Conservation (phyloP, 2,329 filamentous ascomycete genomes). For the Graphiopsis chlorocephala region DNA sequence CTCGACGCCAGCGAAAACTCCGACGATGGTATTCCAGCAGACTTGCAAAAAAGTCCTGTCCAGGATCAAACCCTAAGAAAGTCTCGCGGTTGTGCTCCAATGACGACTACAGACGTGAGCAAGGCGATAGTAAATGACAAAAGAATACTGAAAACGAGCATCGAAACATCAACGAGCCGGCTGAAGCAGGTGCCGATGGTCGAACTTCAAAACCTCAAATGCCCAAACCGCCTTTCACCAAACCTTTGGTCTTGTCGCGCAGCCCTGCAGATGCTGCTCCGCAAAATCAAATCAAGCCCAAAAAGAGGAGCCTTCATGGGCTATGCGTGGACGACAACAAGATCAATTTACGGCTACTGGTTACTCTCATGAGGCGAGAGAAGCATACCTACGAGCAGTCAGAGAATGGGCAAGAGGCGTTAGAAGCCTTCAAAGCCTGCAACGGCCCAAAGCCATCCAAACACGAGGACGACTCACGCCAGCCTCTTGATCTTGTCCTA, state of each 20-base stretch:
- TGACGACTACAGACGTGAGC: not conserved
- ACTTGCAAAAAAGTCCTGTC: not conserved
- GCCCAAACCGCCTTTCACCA: not conserved
- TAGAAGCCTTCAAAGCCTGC: constrained; percentile 25
- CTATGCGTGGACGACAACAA: constrained; percentile 36
- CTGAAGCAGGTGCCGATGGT: not conserved
- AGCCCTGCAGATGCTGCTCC: not conserved
- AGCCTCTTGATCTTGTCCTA: constrained; percentile 18
- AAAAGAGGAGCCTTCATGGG: constrained; percentile 13
- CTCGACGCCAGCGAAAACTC: constrained; percentile 15
- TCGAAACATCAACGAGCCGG: not conserved
- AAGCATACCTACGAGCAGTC: constrained; percentile 18
- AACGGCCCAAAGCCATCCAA: not conserved
- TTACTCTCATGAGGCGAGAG: constrained; percentile 24
- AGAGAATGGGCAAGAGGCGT: constrained; percentile 22
- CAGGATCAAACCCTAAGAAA: not conserved
- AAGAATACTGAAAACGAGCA: not conserved
- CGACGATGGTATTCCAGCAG: not conserved
- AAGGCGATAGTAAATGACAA: not conserved
- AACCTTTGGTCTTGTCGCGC: not conserved
- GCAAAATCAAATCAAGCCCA: not conserved
- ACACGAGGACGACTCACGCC: not conserved
- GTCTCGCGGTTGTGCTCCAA: not conserved
- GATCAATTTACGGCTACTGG: constrained; percentile 31
- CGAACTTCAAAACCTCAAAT: not conserved